These are phyloP conservation scores for Clavispora vitiphila DNA, from an alignment of 805 yeast genomes.

Conservation along the genomic window DNA sequence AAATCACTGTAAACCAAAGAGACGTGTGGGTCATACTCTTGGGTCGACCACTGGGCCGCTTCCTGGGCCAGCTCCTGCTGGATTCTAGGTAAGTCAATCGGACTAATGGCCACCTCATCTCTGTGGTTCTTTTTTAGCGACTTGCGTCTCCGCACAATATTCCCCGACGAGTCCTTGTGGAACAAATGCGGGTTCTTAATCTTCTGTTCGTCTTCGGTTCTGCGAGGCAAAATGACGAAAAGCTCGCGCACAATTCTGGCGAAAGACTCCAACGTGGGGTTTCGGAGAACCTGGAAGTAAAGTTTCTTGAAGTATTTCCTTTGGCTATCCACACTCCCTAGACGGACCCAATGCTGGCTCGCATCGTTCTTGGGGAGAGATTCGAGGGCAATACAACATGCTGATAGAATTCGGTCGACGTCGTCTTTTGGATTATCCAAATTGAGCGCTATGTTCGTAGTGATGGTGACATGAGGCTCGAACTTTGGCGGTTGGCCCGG, in stretches of 20 bases:
- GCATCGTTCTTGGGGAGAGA: constrained; percentile 30
- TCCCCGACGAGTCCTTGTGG: constrained; percentile 29
- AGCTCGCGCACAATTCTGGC: constrained; percentile 55
- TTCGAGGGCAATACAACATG: constrained; percentile 52
- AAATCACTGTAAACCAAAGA: constrained; percentile 64
- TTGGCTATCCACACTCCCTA: constrained; percentile 44
- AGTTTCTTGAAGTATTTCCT: constrained; percentile 49
- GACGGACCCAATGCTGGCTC: constrained; percentile 35
- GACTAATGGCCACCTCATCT: constrained; percentile 11
- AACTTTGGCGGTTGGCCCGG: constrained; percentile 61
- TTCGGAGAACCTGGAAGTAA: constrained; percentile 42
- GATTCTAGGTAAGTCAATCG: constrained; percentile 24
- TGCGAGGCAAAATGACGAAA: constrained; percentile 44
- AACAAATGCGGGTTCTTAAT: constrained; percentile 35
- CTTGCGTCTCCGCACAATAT: constrained; percentile 19
- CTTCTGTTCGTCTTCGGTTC: constrained; percentile 31
- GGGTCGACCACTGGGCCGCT: constrained; percentile 48
- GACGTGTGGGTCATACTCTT: constrained; percentile 66
- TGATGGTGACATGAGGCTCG: constrained; percentile 74
- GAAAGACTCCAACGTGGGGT: constrained; percentile 45
- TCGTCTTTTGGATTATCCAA: constrained; percentile 43
- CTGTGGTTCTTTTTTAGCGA: constrained; percentile 14
- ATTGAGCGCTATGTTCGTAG: constrained; percentile 52
- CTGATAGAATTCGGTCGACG: constrained; percentile 52
- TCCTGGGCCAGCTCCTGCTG: constrained; percentile 44